Base-by-base conservation (phyloP, 768 basidiomycete genomes). In the Russula lepida region DNA sequence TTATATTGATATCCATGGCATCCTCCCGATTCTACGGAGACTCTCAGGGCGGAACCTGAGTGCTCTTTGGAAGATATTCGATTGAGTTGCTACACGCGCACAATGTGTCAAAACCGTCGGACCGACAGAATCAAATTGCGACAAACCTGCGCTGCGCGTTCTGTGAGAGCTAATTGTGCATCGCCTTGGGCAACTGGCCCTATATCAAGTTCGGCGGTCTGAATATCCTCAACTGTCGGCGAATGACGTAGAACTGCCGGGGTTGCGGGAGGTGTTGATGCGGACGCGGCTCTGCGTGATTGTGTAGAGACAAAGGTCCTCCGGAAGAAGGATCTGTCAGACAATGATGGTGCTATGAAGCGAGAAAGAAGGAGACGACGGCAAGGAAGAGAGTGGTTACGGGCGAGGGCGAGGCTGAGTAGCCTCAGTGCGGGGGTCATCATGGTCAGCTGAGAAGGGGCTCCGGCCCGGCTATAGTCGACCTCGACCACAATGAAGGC, bases 1-100 rank as follows among this genome's bases (percentile, higher is more conserved):
- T 90, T 95, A 73, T 98, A 97, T 69, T 97, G 93, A 72, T 98
- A 98, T 39, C 95, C 95, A 71, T 98, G 95, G 69, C 95, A 98
- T 21, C 95, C 95, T 12, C 95, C 95, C 12, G 88, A 91, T 68
- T 97, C 93, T 27, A 98, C 92, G 1, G 84, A 77, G 65, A 98
- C 80, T 64, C 94, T 78, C 25, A 98, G 76, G 4, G 86, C 90
- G 23, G 89, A 78, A 52, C 81, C 69, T 0, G 83, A 72, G 65
- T 88, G 79, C 11, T 89, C 81, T 41, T 83, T 77, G n/a, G 77
- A 68, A 11, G 89, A 80, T 60, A 97, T 89, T 47, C 74, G 72
- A 47, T 78, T 77, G 2, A 97, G 77, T 88, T 92, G 92, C 92
- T 95, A 58, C 6, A 27, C 25, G 3, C 15, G 27, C 4, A 54